Evolutionary conservation across 179 eudicot genomes (phyloP), one percentile per base, ranked within the genome.

Genomic region (Corrigiola litoralis): DNA sequence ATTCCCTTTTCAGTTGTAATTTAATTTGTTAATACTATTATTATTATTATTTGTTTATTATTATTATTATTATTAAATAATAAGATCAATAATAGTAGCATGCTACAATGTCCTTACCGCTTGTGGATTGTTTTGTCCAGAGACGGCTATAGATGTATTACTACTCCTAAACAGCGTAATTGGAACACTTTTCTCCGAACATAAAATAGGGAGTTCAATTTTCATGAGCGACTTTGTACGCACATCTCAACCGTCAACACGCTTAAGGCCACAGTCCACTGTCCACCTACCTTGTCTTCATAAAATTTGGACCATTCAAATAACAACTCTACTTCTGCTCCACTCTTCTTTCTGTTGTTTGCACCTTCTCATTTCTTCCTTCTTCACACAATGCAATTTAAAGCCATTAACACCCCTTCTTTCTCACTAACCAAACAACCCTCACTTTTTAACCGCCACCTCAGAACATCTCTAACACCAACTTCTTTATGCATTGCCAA

Each of bases 371-470:
- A 5, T 14, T 36, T 16, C 36, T 38, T 13, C 20, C 12, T 23
- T 25, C 33, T 33, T 41, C 44, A 27, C 47, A 71, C 40, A 65
- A 71, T 62, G 72, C 76, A 71, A 62, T 24, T 62, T 50, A 66
- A 61, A 61, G 57, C 75, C 73, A 55, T 61, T 41, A 23, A 46
- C 27, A 20, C 48, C 3, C 8, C 41, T 32, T 51, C 48, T 12
- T 8, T 48, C 5, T 33, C 64, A 46, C 32, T 40, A 42, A 60
- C 38, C 25, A 37, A 44, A 58, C 60, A 57, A 3, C 20, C 31
- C 45, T 21, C 18, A 49, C 29, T 61, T 51, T 25, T 51, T 61
- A 60, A 67, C 46, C 18, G 24, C 55, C 34, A 33, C 57, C 47
- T 56, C 20, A 47, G 47, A 44, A 50, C 29, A 38, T 7, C 53